phyloP scores from a whole-genome alignment of 1,139 yeast genomes.

The Hansenula lynferdii region DNA sequence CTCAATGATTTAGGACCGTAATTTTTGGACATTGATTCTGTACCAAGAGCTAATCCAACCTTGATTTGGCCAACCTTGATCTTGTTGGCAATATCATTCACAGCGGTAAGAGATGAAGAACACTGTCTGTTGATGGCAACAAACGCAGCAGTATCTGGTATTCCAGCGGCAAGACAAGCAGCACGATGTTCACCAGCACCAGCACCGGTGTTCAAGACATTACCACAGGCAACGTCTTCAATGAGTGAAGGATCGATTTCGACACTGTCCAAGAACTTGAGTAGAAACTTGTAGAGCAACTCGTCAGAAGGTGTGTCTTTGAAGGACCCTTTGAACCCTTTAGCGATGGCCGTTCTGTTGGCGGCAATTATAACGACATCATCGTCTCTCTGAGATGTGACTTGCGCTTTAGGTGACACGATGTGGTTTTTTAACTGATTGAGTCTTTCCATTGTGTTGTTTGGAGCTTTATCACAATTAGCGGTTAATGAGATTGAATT shows the following conservation, averaged over 20 bases:
- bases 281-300: constrained; percentile 58
- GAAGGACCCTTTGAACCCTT: constrained; percentile 80
- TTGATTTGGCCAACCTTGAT: constrained; percentile 84
- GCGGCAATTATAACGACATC: constrained; percentile 88
- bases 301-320: constrained; percentile 76
- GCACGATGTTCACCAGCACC: constrained; percentile 94
- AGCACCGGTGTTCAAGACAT: constrained; percentile 85
- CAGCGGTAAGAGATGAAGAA: constrained; percentile 89
- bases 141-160: constrained; percentile 68
- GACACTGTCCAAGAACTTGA: constrained; percentile 52
- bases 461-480: too few species aligned
- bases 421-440: constrained; percentile 56
- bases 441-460: constrained; percentile 53
- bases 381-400: constrained; percentile 54
- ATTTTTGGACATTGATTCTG: constrained; percentile 84
- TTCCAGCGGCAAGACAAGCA: constrained; percentile 70
- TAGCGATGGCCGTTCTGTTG: constrained; percentile 84
- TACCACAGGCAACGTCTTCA: constrained; percentile 84
- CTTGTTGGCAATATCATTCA: constrained; percentile 85
- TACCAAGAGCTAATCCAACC: constrained; percentile 89
- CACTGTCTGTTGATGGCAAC: constrained; percentile 89
- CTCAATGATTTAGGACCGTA: constrained; percentile 74
- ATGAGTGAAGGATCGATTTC: constrained; percentile 56
- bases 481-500: too few species aligned
- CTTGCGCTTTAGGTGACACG: constrained; percentile 27